Percentiles rank a stretch among this genome's conserved stretches.
Evolutionary conservation across 352 stramenopile genomes (phyloP).

Genomic region (Globisporangium cylindrosporum): DNA sequence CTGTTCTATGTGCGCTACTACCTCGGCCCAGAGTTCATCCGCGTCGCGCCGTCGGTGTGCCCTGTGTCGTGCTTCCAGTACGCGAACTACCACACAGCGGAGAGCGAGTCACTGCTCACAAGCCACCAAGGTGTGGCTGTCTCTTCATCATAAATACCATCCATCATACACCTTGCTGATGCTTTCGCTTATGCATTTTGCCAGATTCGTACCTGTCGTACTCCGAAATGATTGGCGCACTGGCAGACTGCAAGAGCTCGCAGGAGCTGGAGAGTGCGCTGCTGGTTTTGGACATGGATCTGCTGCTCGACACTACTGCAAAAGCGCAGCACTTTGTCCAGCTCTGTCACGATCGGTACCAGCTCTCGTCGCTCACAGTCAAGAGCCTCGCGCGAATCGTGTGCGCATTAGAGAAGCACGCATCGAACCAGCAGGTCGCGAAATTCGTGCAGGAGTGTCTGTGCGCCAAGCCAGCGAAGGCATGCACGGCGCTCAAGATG

Average conservation of each 20-base stretch:
- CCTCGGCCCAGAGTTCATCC: not conserved
- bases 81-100: not conserved
- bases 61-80: not conserved
- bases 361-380: slow-evolving; percentile 14
- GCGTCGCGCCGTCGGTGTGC: slow-evolving; percentile 1
- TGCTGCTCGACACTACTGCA: not conserved
- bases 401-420: slow-evolving; percentile 8
- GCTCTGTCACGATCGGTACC: not conserved
- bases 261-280: slow-evolving; percentile 8
- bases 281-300: not conserved
- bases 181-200: not conserved
- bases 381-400: slow-evolving; percentile 16
- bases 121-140: slow-evolving; percentile 6
- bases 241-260: slow-evolving; percentile 1
- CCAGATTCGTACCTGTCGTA: not conserved
- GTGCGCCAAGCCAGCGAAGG: slow-evolving; percentile 2
- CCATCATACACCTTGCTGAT: not conserved
- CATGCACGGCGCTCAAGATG: slow-evolving; percentile 20
- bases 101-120: slow-evolving; percentile 5
- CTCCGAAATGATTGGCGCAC: not conserved
- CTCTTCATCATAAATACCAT: not conserved
- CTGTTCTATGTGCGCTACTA: slow-evolving; percentile 3
- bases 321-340: slow-evolving; percentile 11
- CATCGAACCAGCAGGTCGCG: slow-evolving; percentile 8
- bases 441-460: slow-evolving; percentile 19